These are phyloP conservation scores for Gracilaria vermiculophylla DNA, from an alignment of 23 red algal genomes.

Conservation along the genomic window DNA sequence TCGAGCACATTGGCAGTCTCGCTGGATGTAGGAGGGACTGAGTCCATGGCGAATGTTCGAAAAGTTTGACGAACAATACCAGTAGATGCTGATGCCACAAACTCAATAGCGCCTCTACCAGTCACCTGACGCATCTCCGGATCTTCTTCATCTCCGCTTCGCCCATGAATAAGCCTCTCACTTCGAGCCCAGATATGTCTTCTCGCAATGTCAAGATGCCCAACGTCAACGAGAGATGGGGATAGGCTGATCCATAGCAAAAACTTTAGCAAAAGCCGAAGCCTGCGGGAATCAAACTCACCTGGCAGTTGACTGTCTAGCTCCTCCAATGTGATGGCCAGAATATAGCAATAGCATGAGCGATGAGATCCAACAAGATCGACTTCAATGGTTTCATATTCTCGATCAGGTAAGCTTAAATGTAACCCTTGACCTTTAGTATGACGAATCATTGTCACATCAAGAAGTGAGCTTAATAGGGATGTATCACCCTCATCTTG, in stretches of 20 bases:
- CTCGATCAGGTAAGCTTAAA: constrained; percentile 10
- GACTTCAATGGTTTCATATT: constrained; percentile 50
- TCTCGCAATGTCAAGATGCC: constrained; percentile 16
- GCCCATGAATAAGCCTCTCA: constrained; percentile 2
- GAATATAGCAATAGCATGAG: constrained; percentile 46
- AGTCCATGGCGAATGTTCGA: constrained; percentile 4
- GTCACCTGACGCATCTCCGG: constrained; percentile 25
- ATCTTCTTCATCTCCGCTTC: neutral
- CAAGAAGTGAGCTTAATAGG: constrained; percentile 20
- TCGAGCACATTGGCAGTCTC: neutral
- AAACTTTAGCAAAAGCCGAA: constrained; percentile 27
- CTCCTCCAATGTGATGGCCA: constrained; percentile 29
- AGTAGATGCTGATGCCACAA: constrained; percentile 27
- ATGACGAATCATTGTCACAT: constrained; percentile 70
- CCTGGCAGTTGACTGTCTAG: constrained; percentile 22
- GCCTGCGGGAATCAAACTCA: constrained; percentile 8
- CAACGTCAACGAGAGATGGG: constrained; percentile 23
- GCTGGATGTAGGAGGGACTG: neutral
- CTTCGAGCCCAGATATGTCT: constrained; percentile 51
- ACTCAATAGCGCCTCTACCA: constrained; percentile 36
- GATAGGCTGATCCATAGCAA: constrained; percentile 47
- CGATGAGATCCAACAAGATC: constrained; percentile 52
- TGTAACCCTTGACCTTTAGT: constrained; percentile 46
- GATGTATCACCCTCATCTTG: neutral
- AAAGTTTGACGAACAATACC: constrained; percentile 55